Evolutionary conservation across 495 filamentous ascomycete genomes (phyloP), one percentile per base, ranked within the genome.

Genomic region (Penicillium lividum): DNA sequence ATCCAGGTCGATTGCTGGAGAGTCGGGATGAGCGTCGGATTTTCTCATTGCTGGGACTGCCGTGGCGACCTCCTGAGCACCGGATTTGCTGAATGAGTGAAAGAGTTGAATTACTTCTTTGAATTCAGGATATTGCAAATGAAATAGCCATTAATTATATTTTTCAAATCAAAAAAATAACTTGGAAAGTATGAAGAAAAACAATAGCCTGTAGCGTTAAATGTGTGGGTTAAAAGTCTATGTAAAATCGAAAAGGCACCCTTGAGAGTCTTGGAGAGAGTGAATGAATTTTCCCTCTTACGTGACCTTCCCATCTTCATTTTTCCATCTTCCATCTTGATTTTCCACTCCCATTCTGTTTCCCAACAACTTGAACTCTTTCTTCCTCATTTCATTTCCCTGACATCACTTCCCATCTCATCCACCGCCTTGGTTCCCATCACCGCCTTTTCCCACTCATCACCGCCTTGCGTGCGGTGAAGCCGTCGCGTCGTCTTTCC

Each of bases 41-140:
- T 43, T 97, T 98, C 69, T 85, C 89, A 77, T 77, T 90, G 25
- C 74, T 98, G 44, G 91, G 89, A 5, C 91, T 98, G 40, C 88
- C 91, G 16, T 98, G 92, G 89, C 83, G 94, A 61, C 84, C 86
- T 63, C 91, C 92, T 4, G 80, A 87, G 69, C 84, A 96, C 61
- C 79, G 93, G 55, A 88, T 90, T 72, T 95, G 91, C 34, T 65
- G 33, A 62, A 29, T 38, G 7, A 13, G 16, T 3, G 22, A 22
- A 22, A 22, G 22, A 22, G 2, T 22, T 22, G 22, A 22, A 22
- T 22, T 1, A 1, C 2, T 2, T 2, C 22, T 22, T 22, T 22
- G 1, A 22, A 22, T 22, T 22, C 22, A 22, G 22, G 22, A 22
- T 36, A 9, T 36, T 36, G 1, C 13, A 0, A 0, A 36, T 4